A percentile compares a stretch with the other conserved stretches of the same genome.
Conservation (phyloP, 495 filamentous ascomycete species). For the Pseudomonodictys pantanalensis region DNA sequence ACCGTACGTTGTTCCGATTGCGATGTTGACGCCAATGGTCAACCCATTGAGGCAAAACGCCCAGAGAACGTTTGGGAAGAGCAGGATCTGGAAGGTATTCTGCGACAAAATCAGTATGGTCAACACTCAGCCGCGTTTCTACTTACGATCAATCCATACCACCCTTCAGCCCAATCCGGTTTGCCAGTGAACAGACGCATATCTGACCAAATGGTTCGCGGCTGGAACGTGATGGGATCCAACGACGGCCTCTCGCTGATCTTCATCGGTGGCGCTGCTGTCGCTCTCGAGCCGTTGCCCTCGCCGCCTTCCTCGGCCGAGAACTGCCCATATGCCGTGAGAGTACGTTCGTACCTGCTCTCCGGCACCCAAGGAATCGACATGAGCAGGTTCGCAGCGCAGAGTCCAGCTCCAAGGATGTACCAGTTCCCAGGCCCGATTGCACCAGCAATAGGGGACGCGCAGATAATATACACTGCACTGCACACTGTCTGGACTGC, state of each 20-base stretch:
- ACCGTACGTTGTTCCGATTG: constrained; percentile 43
- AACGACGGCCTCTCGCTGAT: constrained; percentile 11
- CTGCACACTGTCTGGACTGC: constrained; percentile 39
- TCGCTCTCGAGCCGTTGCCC: background rate
- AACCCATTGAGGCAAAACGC: constrained; percentile 42
- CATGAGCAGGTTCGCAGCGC: constrained; percentile 15
- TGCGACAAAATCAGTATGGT: background rate
- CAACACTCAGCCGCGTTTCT: background rate
- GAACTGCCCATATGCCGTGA: constrained; percentile 11
- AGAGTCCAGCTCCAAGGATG: constrained; percentile 37
- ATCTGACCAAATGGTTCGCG: constrained; percentile 22
- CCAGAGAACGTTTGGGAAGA: constrained; percentile 48
- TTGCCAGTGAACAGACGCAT: constrained; percentile 13
- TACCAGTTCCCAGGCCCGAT: constrained; percentile 45
- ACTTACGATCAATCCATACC: constrained; percentile 11
- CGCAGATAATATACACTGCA: constrained; percentile 38
- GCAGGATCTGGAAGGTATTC: constrained; percentile 32
- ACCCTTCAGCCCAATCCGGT: constrained; percentile 16
- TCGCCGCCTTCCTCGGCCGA: background rate
- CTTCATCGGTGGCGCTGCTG: constrained; percentile 3
- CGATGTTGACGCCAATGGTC: constrained; percentile 43
- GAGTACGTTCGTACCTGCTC: constrained; percentile 12
- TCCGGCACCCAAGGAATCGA: constrained; percentile 22
- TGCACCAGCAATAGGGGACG: constrained; percentile 42
- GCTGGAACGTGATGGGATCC: constrained; percentile 6